These are phyloP conservation scores for Globomyces pollinis-pini DNA, from an alignment of 192 early-diverging fungal genomes.

Conservation along the genomic window DNA sequence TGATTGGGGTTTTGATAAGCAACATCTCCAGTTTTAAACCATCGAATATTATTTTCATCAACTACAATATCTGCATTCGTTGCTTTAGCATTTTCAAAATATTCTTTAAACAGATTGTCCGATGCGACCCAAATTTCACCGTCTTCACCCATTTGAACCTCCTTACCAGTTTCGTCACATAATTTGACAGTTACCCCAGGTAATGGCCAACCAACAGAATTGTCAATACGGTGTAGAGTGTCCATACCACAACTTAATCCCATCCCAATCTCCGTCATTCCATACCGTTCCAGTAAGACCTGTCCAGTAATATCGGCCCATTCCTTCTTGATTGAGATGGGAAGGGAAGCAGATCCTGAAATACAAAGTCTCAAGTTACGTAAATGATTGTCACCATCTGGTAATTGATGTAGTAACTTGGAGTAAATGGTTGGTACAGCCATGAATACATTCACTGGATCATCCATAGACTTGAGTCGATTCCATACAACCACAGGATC, in stretches of 20 bases:
- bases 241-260: constrained; percentile 55
- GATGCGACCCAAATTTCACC: constrained; percentile 75
- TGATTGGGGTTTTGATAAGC: constrained; percentile 37
- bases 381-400: too few species aligned
- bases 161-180: constrained; percentile 42
- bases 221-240: constrained; percentile 16
- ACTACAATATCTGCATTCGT: neutral
- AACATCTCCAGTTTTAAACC: constrained; percentile 76
- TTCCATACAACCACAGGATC: constrained; percentile 58
- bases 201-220: constrained; percentile 65
- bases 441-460: constrained; percentile 68
- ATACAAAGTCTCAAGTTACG: constrained; percentile 63
- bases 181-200: constrained; percentile 59
- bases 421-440: constrained; percentile 86
- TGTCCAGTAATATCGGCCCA: constrained; percentile 73
- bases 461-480: constrained; percentile 34
- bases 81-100: constrained; percentile 52
- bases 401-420: constrained; percentile 46
- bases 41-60: constrained; percentile 10
- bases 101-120: constrained; percentile 54
- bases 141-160: constrained; percentile 33
- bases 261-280: constrained; percentile 91
- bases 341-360: constrained; percentile 70
- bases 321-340: constrained; percentile 51
- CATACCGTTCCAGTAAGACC: constrained; percentile 66